Evolutionary conservation across 2,329 filamentous ascomycete genomes (phyloP), one percentile per base, ranked within the genome.

Genomic region (Sclerotinia sclerotiorum): DNA sequence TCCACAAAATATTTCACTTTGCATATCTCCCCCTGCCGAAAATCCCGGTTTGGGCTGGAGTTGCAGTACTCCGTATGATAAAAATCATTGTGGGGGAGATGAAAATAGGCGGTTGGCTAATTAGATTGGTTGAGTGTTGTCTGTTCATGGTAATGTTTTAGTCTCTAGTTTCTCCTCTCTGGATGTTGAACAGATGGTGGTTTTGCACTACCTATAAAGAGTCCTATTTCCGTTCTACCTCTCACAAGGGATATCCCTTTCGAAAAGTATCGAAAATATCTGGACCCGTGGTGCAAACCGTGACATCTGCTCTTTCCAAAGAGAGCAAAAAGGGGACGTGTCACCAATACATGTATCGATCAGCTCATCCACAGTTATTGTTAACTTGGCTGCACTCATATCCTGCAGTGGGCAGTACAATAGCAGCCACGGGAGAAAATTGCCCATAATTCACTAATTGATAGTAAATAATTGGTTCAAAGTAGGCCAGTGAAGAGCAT

Each of bases 61-160:
- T 57, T n/a, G 3, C 19, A 39, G 35, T 39, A n/a, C 35, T 8
- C n/a, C n/a, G n/a, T 35, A 35, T n/a, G 21, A 57, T 57, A n/a
- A 39, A 57, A 42, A 48, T 19, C 57, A 61, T 61, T 61, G 57
- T 61, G 57, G 57, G 57, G 57, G 57, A 61, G 35, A 61, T 24
- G 42, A 48, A 48, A 32, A 17, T 29, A 24, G 35, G 5, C 15
- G 24, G 19, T 42, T 42, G 55, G 13, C 2, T 27, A n/a, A n/a
- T n/a, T n/a, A n/a, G n/a, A n/a, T 8, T 35, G 35, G 1, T 35
- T 8, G 35, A 35, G 35, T 17, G 35, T 61, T 35, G 35, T 35
- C 32, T 61, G 42, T 17, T 5, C n/a, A 13, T 56, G 19, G n/a
- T n/a, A 13, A 61, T 48, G 27, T 24, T 24, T 49, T 61, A 29